phyloP scores from a whole-genome alignment of 164 flowering plant genomes.

The Malania oleifera region DNA sequence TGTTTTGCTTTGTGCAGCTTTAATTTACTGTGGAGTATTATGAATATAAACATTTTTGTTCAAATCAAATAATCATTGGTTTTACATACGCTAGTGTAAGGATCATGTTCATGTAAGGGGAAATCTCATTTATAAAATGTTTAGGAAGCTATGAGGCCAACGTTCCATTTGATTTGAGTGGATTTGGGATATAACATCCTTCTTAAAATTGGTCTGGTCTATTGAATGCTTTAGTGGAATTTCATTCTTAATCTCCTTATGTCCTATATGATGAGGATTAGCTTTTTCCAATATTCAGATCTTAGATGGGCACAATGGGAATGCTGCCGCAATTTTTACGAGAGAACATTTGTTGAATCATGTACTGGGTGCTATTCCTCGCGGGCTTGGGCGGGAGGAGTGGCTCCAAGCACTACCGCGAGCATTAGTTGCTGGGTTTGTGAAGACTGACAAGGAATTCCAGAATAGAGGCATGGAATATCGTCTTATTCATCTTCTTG shows the following conservation, averaged over 20 bases:
- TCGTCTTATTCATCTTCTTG: background rate
- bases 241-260: background rate
- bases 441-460: slow-evolving; percentile 86
- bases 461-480: slow-evolving; percentile 64
- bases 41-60: background rate
- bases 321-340: slow-evolving; percentile 75
- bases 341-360: slow-evolving; percentile 67
- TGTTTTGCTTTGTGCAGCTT: too few relatives aligned
- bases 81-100: too few relatives aligned
- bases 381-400: slow-evolving; percentile 72
- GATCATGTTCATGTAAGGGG: background rate
- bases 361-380: slow-evolving; percentile 73
- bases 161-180: too few relatives aligned
- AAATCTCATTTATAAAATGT: too few relatives aligned
- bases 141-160: too few relatives aligned
- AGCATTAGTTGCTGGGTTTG: slow-evolving; percentile 89
- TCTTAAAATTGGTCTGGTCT: background rate
- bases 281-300: slow-evolving; percentile 35
- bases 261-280: background rate
- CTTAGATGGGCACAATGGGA: slow-evolving; percentile 94
- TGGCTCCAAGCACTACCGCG: slow-evolving; percentile 92
- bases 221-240: background rate
- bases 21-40: background rate
- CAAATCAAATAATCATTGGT: background rate
- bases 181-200: background rate